Base-by-base conservation (phyloP, 2,329 filamentous ascomycete species). In the Scopulariopsis brevicaulis region DNA sequence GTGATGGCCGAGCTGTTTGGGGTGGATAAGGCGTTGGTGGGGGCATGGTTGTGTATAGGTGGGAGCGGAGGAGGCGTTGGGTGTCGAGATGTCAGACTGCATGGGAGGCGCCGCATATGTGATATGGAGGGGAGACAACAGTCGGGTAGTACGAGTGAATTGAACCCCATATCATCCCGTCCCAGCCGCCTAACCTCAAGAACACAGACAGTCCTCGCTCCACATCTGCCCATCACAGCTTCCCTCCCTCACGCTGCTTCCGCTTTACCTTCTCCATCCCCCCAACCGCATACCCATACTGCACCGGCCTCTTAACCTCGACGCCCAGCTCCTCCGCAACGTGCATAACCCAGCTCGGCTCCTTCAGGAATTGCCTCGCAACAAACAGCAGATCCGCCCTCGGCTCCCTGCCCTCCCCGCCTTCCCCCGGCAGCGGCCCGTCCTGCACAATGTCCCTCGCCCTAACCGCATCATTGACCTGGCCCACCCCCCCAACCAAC, bases 341-440 rank as follows among this genome's bases (percentile, higher is more conserved):
- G 37, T 81, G 78, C 71, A 90, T 83, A 10, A 90, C 86, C 67
- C 91, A 84, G 59, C 89, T 85, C 0, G 91, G 88, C 66, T 96
- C 90, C 68, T 90, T 83, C 72, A 95, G 77, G 71, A 94, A 94
- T 66, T 87, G 86, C 58, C 90, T 78, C 0, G 82, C 92, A 1
- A 87, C 77, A 20, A 93, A 77, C 0, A 86, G 83, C n/a, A 92
- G 70, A 67, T 96, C 91, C 1, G 80, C 82, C 20, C 46, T 52
- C 32, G 55, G 48, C 2, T 70, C 57, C 64, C 74, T 72, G 58
- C 69, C 68, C 65, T 74, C 72, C 22, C 76, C 64, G 8, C 64
- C 66, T 22, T 59, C 84, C 64, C 28, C 28, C 4, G 28, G 28
- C 28, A 32, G 8, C 28, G 28, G 28, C 28, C 28, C 28, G 28